A percentile compares a stretch with the other conserved stretches of the same genome.
These are phyloP conservation scores for Oropetium thomaeum DNA, from an alignment of 176 grass and related monocot species.

Conservation along the genomic window DNA sequence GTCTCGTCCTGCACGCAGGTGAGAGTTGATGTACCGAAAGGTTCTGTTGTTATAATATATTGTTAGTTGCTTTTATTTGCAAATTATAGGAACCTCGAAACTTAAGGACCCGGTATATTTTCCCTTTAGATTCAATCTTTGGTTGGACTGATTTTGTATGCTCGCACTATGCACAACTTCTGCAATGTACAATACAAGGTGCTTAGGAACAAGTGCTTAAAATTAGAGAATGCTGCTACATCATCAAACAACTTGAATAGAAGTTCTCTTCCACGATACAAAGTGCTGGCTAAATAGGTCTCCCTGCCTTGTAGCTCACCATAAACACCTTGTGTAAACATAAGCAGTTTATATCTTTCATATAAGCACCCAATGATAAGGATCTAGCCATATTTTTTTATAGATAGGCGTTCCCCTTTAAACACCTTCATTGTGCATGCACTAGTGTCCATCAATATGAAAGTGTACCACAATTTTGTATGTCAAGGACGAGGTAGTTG, in stretches of 20 bases:
- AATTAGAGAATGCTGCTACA: background rate
- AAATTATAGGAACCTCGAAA: background rate
- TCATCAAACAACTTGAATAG: background rate
- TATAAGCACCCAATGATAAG: too few relatives aligned
- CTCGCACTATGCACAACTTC: background rate
- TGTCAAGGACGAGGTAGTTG: background rate
- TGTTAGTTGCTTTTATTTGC: background rate
- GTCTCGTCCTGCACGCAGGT: conserved; percentile 61
- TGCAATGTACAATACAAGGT: background rate
- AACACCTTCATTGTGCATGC: too few relatives aligned
- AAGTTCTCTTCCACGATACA: too few relatives aligned
- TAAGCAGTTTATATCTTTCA: too few relatives aligned
- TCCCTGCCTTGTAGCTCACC: too few relatives aligned
- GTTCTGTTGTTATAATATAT: background rate
- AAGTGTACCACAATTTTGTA: background rate
- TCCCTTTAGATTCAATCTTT: background rate
- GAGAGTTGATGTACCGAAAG: background rate
- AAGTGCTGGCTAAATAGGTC: too few relatives aligned
- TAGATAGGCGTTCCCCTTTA: too few relatives aligned
- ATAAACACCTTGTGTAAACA: too few relatives aligned
- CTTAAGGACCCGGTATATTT: background rate
- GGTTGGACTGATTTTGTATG: background rate
- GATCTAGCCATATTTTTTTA: too few relatives aligned
- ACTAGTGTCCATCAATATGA: background rate
- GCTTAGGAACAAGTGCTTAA: background rate